phyloP scores from a whole-genome alignment of 2,329 filamentous ascomycete species.

The Fusarium guadeloupense region DNA sequence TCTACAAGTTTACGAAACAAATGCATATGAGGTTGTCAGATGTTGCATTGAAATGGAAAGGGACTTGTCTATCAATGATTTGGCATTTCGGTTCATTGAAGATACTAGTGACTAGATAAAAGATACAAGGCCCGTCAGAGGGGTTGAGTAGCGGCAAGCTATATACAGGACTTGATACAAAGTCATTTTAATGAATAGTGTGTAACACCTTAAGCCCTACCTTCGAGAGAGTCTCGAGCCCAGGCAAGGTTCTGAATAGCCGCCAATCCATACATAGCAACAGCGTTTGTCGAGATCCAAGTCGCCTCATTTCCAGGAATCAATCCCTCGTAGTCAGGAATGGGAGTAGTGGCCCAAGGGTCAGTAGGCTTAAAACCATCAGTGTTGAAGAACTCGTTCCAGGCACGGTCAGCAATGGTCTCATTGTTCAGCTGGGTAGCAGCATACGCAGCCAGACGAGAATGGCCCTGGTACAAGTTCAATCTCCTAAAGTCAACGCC shows the following conservation, averaged over 20 bases:
- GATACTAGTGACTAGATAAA: neutral
- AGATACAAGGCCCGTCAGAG: neutral
- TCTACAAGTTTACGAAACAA: slow-evolving; percentile 3
- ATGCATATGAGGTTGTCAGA: slow-evolving; percentile 1
- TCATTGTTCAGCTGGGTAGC: slow-evolving; percentile 55
- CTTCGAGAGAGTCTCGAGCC: slow-evolving; percentile 32
- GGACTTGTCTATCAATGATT: neutral
- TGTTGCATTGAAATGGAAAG: neutral
- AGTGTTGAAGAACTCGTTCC: slow-evolving; percentile 61
- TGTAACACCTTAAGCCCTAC: neutral
- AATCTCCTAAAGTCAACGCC: slow-evolving; percentile 58
- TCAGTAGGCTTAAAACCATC: slow-evolving; percentile 54
- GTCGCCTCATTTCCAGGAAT: slow-evolving; percentile 62
- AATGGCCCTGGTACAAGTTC: slow-evolving; percentile 65
- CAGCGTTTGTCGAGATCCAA: slow-evolving; percentile 67
- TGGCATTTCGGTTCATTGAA: slow-evolving; percentile 7
- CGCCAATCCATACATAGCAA: slow-evolving; percentile 65
- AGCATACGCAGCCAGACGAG: slow-evolving; percentile 65
- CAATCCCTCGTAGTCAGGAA: slow-evolving; percentile 57
- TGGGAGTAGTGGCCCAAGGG: slow-evolving; percentile 49
- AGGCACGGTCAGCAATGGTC: slow-evolving; percentile 60
- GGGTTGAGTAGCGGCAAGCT: too few relatives aligned
- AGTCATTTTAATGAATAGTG: neutral
- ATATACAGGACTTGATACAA: neutral
- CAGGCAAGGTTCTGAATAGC: slow-evolving; percentile 65